Evolutionary conservation across 257 asterid genomes (phyloP), one percentile per base, ranked within the genome.

Genomic region (Nicotiana benthamiana): DNA sequence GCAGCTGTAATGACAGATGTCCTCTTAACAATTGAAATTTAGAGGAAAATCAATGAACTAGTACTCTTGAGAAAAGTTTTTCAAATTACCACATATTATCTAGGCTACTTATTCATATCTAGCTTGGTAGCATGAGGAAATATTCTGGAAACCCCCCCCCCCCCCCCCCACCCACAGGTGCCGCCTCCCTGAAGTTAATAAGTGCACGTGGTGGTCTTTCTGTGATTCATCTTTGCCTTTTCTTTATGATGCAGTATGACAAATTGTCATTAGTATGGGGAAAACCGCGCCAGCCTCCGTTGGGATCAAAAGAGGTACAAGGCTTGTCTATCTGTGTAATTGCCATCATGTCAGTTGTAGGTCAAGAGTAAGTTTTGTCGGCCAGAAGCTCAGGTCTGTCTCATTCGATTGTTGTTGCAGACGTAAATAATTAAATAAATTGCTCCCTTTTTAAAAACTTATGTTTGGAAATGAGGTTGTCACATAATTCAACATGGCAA

Each of bases 241-340:
- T 53, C n/a, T 77, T 81, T 75, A n/a, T 48, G 78, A 68, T 74
- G 82, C 97, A 96, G 99, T 83, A 91, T 61, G 96, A 96, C 60
- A 93, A 86, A 85, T 77, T 90, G 84, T 89, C 97, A 28, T 91
- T 92, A 54, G 95, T 90, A 79, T 96, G 98, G 99, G 99, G 99
- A 83, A 96, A 94, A 82, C 99, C 99, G 78, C 98, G 98, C 5
- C 99, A 94, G 89, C 87, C 97, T 70, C 97, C 97, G 20, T 68
- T 96, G 83, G 91, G 93, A 80, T 83, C 85, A 77, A 91, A 92
- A 84, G 98, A 94, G 97, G 99, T 94, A 90, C 75, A 81, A 22
- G 79, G 22, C 59, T 62, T 53, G 61, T 81, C 34, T n/a, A 64
- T 79, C 24, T 28, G 16, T 70, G 40, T 28, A 15, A 79, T 61